phyloP scores from a whole-genome alignment of 306 rosid genomes.

The Cucurbita pepo region DNA sequence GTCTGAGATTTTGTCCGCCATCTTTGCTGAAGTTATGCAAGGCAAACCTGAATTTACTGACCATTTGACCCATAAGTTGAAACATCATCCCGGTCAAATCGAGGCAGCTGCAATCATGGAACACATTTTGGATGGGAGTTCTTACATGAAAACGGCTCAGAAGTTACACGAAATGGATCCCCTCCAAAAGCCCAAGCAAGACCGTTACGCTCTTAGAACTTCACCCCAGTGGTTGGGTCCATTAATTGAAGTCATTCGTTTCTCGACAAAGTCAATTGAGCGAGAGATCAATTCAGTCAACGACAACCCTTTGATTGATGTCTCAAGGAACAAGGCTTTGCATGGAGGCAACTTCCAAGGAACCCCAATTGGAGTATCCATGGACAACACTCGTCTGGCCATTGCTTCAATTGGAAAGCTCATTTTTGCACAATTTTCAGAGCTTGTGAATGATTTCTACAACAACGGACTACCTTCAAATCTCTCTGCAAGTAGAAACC shows the following conservation, averaged over 20 bases:
- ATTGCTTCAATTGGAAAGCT: slow-evolving; percentile 78
- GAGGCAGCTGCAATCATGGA: no score
- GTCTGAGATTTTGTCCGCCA: slow-evolving; percentile 59
- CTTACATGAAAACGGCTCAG: slow-evolving; percentile 56
- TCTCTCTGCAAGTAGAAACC: slow-evolving; percentile 57
- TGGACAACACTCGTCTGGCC: slow-evolving; percentile 88
- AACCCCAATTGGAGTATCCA: slow-evolving; percentile 86
- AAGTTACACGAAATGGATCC: slow-evolving; percentile 66
- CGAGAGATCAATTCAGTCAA: slow-evolving; percentile 82
- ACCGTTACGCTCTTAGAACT: slow-evolving; percentile 69
- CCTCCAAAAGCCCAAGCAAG: slow-evolving; percentile 72
- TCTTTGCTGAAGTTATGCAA: slow-evolving; percentile 77
- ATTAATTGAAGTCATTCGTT: slow-evolving; percentile 62
- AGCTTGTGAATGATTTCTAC: slow-evolving; percentile 74
- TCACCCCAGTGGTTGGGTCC: slow-evolving; percentile 98
- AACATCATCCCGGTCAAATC: no score
- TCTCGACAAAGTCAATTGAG: slow-evolving; percentile 65
- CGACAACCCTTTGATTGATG: slow-evolving; percentile 84
- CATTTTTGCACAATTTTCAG: slow-evolving; percentile 84
- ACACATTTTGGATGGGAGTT: no score
- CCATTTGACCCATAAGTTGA: slow-evolving; percentile 75
- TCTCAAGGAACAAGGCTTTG: slow-evolving; percentile 79
- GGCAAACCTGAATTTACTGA: slow-evolving; percentile 91
- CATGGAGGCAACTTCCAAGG: slow-evolving; percentile 95
- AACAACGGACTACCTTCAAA: slow-evolving; percentile 80